Conservation (phyloP, 1,139 yeast genomes). For the Debaryomyces psychrophilus region DNA sequence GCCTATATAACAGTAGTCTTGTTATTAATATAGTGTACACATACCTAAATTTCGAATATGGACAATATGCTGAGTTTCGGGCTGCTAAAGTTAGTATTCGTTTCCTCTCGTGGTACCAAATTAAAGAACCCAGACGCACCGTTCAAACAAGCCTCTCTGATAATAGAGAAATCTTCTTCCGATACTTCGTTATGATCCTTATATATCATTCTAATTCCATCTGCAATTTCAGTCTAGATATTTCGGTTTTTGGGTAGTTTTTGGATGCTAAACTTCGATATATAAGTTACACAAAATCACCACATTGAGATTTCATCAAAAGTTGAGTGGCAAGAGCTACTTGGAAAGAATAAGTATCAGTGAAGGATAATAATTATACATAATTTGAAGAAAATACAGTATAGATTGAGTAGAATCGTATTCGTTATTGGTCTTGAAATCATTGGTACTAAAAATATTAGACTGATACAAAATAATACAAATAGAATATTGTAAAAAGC, state of each 20-base stretch:
- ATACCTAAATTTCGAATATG: slow-evolving; percentile 77
- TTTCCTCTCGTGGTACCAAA: not conserved
- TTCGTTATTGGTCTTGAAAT: not conserved
- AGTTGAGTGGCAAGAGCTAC: slow-evolving; percentile 7
- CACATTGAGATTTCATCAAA: slow-evolving; percentile 1
- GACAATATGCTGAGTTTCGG: slow-evolving; percentile 63
- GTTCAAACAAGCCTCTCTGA: slow-evolving; percentile 31
- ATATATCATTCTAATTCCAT: not conserved
- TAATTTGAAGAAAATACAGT: not conserved
- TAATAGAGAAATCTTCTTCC: slow-evolving; percentile 1
- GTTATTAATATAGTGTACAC: slow-evolving; percentile 20
- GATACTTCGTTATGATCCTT: not conserved
- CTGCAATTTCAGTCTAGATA: too few relatives aligned
- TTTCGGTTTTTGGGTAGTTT: not conserved
- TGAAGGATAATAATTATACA: slow-evolving; percentile 5
- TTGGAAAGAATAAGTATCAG: not conserved
- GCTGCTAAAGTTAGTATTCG: slow-evolving; percentile 32
- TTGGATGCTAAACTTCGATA: not conserved
- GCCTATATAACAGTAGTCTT: not conserved
- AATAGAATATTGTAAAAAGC: not conserved
- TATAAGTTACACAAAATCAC: slow-evolving; percentile 5
- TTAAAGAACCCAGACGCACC: slow-evolving; percentile 25
- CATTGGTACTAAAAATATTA: slow-evolving; percentile 1
- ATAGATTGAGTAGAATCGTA: not conserved
- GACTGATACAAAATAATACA: not conserved